Base-by-base conservation (phyloP, 2,329 filamentous ascomycete species). In the Neofusicoccum parvum region DNA sequence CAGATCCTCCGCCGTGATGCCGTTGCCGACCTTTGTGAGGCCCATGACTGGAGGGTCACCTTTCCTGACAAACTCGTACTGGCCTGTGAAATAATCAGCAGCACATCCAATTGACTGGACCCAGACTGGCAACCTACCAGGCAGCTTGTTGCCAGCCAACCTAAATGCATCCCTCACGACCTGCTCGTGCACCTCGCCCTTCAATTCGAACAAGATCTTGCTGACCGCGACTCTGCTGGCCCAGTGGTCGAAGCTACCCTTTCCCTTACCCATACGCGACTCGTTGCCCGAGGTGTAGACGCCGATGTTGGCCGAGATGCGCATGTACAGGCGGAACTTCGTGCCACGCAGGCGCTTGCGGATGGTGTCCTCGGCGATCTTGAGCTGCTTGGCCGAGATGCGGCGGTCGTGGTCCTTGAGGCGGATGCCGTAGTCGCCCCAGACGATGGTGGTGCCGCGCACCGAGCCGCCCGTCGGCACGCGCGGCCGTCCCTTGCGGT, bases 251-350 rank as follows among this genome's bases (percentile, higher is more conserved):
- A 99, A 98, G 68, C 90, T 91, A 72, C 95, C 95, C 79, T 99
- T 99, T 80, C 95, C 95, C 81, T 98, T 99, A 78, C 95, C 95
- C 96, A 99, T 99, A 86, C 95, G 90, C 78, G 92, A 90, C 81
- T 99, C 95, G 74, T 98, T 99, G 66, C 95, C 95, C 78, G 90
- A 95, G 66, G 92, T 90, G 79, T 95, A 99, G 23, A 99, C 96
- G 75, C 94, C 95, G 70, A 98, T 91, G 75, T 96, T 97, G 69
- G 94, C 95, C 72, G 88, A 89, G 62, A 98, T 90, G 68, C 95
- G 87, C 82, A 92, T 96, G 81, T 96, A 99, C 53, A 99, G 79
- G 65, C 92, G 88, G 79, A 96, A 99, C 74, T 93, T 92, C 85
- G 96, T 89, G 51, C 95, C 95, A 81, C 95, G 87, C 53, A 99